These are phyloP conservation scores for Rosa hybrid DNA, from an alignment of 331 rosid genomes.

Conservation along the genomic window DNA sequence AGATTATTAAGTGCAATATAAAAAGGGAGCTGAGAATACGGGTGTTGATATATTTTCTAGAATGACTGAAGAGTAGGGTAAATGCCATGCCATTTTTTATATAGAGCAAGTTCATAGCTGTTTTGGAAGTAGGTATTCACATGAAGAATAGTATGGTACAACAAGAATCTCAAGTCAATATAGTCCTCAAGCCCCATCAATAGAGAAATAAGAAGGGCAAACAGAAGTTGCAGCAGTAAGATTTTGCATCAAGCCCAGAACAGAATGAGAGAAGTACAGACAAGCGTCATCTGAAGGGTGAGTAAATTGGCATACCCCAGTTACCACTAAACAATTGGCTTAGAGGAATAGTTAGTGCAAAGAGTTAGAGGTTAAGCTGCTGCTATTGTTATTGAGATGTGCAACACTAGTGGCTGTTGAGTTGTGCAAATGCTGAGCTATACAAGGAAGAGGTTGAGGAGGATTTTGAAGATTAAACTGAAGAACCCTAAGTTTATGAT, in stretches of 20 bases:
- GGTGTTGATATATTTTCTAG: neutral
- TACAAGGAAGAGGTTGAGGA: neutral
- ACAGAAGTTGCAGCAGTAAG: neutral
- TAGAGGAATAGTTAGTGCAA: neutral
- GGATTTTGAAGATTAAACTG: neutral
- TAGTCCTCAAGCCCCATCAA: neutral
- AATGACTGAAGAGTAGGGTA: neutral
- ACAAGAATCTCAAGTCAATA: neutral
- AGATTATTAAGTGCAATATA: neutral
- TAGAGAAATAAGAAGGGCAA: neutral
- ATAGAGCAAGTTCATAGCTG: neutral
- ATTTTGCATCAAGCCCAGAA: neutral
- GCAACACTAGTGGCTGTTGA: neutral
- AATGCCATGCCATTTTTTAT: neutral
- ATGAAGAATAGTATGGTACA: neutral
- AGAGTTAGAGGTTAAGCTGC: neutral
- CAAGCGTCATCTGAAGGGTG: neutral
- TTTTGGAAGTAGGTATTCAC: neutral
- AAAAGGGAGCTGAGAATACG: neutral
- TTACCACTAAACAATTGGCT: neutral
- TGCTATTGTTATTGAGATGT: neutral
- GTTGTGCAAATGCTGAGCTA: neutral
- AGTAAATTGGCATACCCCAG: neutral
- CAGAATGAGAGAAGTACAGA: neutral
- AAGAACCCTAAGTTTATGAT: neutral